These are phyloP conservation scores for Marsdenia floribunda DNA, from an alignment of 257 asterid genomes.

Conservation along the genomic window DNA sequence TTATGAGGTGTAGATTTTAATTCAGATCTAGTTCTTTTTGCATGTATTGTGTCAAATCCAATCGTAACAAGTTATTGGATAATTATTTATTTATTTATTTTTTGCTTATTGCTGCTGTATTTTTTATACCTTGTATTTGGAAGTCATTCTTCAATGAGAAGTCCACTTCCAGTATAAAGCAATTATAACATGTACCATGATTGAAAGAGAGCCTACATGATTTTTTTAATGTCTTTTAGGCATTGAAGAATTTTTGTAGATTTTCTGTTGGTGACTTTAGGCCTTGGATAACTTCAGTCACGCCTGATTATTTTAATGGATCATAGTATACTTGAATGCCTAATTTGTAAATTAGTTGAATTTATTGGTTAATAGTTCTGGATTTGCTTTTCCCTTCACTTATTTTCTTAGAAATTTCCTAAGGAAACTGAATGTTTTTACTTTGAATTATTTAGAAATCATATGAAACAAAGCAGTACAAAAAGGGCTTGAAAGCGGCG, in stretches of 20 bases:
- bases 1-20: neutral
- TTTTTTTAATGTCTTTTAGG: neutral
- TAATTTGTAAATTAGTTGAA: neutral
- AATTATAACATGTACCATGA: neutral
- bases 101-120: neutral
- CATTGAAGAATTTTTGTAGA: neutral
- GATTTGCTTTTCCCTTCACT: neutral
- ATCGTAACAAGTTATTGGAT: neutral
- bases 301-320: neutral
- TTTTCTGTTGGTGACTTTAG: neutral
- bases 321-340: neutral
- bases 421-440: neutral
- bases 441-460: slow-evolving; percentile 61
- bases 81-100: neutral
- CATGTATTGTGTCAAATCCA: neutral
- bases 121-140: neutral
- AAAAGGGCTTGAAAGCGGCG: slow-evolving; percentile 97
- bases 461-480: slow-evolving; percentile 93
- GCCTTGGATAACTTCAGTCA: neutral
- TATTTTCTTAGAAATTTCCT: neutral
- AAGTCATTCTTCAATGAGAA: neutral
- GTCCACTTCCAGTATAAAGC: neutral
- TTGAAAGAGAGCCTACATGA: neutral
- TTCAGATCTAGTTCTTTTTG: neutral
- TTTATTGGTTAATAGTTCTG: neutral